phyloP scores from a whole-genome alignment of 139 green algal genomes.

The Chlorella sp. region DNA sequence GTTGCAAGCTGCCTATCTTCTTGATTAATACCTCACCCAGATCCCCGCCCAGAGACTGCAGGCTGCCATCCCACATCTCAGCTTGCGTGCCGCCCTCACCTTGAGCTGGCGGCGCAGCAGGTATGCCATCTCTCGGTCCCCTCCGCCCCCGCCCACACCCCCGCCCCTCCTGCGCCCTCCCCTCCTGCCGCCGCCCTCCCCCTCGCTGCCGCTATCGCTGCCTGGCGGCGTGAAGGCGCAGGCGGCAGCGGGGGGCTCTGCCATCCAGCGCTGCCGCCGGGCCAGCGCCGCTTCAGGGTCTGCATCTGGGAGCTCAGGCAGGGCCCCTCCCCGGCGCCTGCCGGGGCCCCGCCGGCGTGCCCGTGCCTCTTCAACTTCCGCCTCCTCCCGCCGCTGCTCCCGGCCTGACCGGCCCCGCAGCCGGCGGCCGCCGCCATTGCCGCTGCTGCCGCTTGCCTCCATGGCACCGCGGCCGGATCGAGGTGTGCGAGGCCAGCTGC shows the following conservation, averaged over 20 bases:
- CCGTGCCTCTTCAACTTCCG: background rate
- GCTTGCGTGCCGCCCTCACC: background rate
- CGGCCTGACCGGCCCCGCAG: background rate
- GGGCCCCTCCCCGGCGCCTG: background rate
- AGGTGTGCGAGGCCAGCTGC: background rate
- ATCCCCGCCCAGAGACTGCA: no score
- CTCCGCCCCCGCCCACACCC: background rate
- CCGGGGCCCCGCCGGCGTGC: background rate
- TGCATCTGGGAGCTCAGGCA: background rate
- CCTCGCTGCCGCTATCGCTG: background rate
- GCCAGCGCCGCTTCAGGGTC: background rate
- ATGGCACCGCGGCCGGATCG: background rate
- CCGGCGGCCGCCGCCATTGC: background rate
- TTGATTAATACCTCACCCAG: no score
- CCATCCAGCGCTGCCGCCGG: slow-evolving; percentile 22
- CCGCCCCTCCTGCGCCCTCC: background rate
- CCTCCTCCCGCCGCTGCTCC: background rate
- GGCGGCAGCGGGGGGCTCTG: background rate
- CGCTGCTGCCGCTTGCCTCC: background rate
- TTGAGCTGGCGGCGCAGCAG: slow-evolving; percentile 32
- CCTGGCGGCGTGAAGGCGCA: background rate
- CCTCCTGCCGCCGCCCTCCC: background rate
- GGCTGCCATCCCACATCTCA: no score
- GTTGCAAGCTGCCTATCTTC: no score
- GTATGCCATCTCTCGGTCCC: background rate